A percentile compares a stretch with the other conserved stretches of the same genome.
phyloP scores from a whole-genome alignment of 2,329 filamentous ascomycete species.

The Bipolaris gigantea region DNA sequence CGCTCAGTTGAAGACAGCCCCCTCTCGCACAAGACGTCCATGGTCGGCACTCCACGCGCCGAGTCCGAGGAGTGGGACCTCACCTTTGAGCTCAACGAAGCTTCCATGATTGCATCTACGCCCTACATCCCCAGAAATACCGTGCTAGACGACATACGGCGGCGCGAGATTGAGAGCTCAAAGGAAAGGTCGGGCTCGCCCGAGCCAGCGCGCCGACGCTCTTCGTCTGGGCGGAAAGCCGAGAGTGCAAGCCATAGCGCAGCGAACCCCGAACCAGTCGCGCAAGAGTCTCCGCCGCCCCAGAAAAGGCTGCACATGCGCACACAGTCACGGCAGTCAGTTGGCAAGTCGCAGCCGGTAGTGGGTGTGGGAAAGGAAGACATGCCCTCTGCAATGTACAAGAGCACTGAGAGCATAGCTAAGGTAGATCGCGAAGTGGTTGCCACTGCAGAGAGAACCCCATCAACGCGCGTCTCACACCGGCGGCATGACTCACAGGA shows the following conservation, averaged over 20 bases:
- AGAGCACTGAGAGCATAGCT: conserved; percentile 38
- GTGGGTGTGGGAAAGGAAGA: conserved; percentile 31
- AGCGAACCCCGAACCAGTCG: conserved; percentile 7
- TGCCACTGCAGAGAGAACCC: conserved; percentile 25
- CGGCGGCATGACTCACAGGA: conserved; percentile 50
- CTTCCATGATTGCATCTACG: conserved; percentile 53
- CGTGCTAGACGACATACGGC: conserved; percentile 48
- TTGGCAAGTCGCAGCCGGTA: conserved; percentile 33
- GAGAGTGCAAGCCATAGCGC: conserved; percentile 5
- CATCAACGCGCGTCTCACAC: conserved; percentile 32
- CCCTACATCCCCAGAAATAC: conserved; percentile 49
- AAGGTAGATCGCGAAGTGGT: conserved; percentile 33
- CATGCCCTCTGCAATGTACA: conserved; percentile 41
- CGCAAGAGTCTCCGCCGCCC: conserved; percentile 9
- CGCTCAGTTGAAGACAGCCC: conserved; percentile 50
- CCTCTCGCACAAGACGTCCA: conserved; percentile 42
- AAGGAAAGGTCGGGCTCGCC: conserved; percentile 41
- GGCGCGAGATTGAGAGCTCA: conserved; percentile 46
- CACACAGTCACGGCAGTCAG: conserved; percentile 36
- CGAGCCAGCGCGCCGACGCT: conserved; percentile 25
- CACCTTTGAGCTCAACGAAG: conserved; percentile 50
- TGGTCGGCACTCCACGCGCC: conserved; percentile 31
- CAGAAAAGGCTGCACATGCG: conserved; percentile 24
- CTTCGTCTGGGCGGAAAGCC: conserved; percentile 16
- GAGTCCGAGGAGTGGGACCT: conserved; percentile 38